Conservation (phyloP, 768 basidiomycete species). For the Suillus discolor region DNA sequence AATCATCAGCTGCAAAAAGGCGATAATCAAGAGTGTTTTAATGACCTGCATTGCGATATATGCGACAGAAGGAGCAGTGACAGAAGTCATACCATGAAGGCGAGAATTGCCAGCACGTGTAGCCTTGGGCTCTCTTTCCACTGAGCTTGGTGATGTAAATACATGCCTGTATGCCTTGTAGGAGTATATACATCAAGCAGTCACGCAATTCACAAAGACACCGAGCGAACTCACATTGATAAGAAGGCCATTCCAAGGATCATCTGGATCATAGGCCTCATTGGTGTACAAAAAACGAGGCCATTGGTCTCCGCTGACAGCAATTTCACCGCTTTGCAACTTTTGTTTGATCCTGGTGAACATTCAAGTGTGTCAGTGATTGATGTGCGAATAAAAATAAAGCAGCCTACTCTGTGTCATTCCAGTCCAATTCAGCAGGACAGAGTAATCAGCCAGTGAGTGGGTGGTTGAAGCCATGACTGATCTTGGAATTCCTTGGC, state of each 20-base stretch:
- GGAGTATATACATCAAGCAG: conserved; percentile 8
- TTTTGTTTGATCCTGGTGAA: no score
- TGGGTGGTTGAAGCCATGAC: no score
- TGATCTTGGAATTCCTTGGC: no score
- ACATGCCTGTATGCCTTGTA: conserved; percentile 31
- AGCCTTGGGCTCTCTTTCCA: conserved; percentile 20
- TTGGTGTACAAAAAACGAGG: conserved; percentile 25
- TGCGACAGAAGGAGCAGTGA: conserved; percentile 21
- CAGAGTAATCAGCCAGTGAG: no score
- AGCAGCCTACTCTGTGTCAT: no score
- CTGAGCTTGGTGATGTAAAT: conserved; percentile 34
- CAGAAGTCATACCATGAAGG: conserved; percentile 20
- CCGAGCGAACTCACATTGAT: conserved; percentile 16
- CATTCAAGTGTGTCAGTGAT: no score
- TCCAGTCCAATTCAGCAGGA: no score
- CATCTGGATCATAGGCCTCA: conserved; percentile 15
- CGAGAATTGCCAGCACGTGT: conserved; percentile 17
- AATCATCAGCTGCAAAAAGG: conserved; percentile 4
- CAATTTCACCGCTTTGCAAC: no score
- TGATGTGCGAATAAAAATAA: no score
- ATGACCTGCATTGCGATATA: conserved; percentile 25
- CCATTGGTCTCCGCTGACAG: conserved; percentile 18
- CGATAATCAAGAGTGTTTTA: not conserved
- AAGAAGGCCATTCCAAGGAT: conserved; percentile 21
- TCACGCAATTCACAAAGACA: no score